These are phyloP conservation scores for Rhizopus arrhizus DNA, from an alignment of 371 early-diverging fungal species.

Conservation along the genomic window DNA sequence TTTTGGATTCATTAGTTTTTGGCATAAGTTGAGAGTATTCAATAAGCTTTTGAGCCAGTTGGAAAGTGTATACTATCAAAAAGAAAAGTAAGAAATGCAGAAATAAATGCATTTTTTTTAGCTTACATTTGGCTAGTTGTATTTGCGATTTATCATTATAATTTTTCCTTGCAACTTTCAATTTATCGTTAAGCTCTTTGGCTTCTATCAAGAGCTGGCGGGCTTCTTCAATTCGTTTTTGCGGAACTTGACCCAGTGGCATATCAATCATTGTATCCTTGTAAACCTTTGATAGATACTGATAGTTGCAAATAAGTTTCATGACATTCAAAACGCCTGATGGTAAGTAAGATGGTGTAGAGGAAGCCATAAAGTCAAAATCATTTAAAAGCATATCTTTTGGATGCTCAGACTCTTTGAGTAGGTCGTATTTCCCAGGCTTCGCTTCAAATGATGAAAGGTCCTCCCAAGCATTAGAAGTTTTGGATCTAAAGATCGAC, in stretches of 20 bases:
- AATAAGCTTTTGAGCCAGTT: slow-evolving; percentile 22
- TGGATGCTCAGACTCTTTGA: slow-evolving; percentile 26
- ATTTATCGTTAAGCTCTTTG: neutral
- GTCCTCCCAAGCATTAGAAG: slow-evolving; percentile 57
- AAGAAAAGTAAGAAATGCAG: neutral
- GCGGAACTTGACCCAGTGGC: slow-evolving; percentile 55
- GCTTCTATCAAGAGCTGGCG: slow-evolving; percentile 35
- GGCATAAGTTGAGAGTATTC: slow-evolving; percentile 26
- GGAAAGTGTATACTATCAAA: slow-evolving; percentile 12
- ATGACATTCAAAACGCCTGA: slow-evolving; percentile 36
- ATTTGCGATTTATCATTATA: slow-evolving; percentile 12
- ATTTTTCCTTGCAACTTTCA: neutral
- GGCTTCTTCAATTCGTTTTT: slow-evolving; percentile 40
- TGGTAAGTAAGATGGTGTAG: slow-evolving; percentile 20
- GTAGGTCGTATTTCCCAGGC: slow-evolving; percentile 52
- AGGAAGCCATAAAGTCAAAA: slow-evolving; percentile 27
- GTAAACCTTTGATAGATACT: slow-evolving; percentile 39
- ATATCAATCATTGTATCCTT: slow-evolving; percentile 42
- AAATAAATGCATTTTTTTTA: neutral
- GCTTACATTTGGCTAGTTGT: slow-evolving; percentile 13
- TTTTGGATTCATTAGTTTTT: neutral
- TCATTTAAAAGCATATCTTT: slow-evolving; percentile 30
- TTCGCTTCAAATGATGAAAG: slow-evolving; percentile 35
- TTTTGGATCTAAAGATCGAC: slow-evolving; percentile 62
- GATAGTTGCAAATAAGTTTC: slow-evolving; percentile 51